Percentiles rank a stretch among this genome's conserved stretches.
Conservation (phyloP, 768 basidiomycete genomes). For the Exsudoporus frostii region DNA sequence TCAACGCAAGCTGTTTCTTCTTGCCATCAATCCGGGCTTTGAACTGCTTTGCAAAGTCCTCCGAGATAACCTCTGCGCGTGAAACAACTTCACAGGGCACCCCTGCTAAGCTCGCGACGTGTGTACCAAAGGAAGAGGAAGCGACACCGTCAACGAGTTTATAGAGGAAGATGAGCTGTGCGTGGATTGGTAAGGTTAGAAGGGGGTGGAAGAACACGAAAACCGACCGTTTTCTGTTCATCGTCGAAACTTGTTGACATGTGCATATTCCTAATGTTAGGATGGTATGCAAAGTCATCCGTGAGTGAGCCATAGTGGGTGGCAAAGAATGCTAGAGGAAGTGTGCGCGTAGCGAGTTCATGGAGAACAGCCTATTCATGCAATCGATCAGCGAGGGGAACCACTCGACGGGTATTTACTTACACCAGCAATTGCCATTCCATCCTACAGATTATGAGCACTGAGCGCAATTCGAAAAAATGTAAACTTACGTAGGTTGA, state of each 20-base stretch:
- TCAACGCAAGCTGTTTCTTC: constrained; percentile 46
- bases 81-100: constrained; percentile 83
- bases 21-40: constrained; percentile 70
- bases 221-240: constrained; percentile 75
- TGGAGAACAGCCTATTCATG: constrained; percentile 78
- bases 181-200: not conserved
- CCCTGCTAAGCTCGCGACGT: constrained; percentile 93
- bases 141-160: constrained; percentile 90
- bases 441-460: constrained; percentile 55
- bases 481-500: constrained; percentile 75
- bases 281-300: constrained; percentile 89
- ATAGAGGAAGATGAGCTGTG: constrained; percentile 88
- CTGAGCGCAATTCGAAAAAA: constrained; percentile 11
- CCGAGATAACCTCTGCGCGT: constrained; percentile 84
- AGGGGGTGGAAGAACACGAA: not conserved
- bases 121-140: constrained; percentile 86
- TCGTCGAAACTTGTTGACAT: constrained; percentile 96
- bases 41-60: constrained; percentile 85
- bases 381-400: constrained; percentile 4
- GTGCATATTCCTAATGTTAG: constrained; percentile 91
- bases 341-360: constrained; percentile 87
- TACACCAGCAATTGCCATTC: constrained; percentile 97
- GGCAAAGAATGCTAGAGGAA: constrained; percentile 93
- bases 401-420: constrained; percentile 15
- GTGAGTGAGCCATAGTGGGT: constrained; percentile 97